Evolutionary conservation across 768 basidiomycete genomes (phyloP), one percentile per base, ranked within the genome.

Genomic region (Cystobasidiopsis lactophilus): DNA sequence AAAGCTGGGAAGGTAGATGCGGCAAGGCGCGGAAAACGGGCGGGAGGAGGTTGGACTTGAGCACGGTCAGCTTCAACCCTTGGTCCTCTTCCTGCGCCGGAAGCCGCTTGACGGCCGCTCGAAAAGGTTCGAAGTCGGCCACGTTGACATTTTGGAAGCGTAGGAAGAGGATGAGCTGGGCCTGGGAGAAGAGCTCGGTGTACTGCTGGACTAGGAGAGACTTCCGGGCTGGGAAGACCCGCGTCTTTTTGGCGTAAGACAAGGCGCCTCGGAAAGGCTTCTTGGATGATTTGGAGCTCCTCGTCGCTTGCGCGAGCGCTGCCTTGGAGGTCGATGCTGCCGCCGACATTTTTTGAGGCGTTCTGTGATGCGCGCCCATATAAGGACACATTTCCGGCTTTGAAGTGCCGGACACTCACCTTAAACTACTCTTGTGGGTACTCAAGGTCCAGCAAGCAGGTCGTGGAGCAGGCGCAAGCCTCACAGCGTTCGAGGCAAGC

Each of bases 41-140:
- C 18, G 55, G 55, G 10, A 56, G 26, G 38, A 56, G 55, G 38
- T 50, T 50, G 7, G 55, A 24, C 31, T 48, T 16, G 21, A 56
- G 40, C 38, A 35, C 41, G 11, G 44, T 40, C 26, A 44, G 37
- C 19, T 37, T 5, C 21, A 48, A 33, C 29, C 27, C 23, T 9
- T 18, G 24, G 27, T 53, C 13, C 9, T 21, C 5, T 4, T 5
- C 21, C 1, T 27, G n/a, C 10, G 24, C 29, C 14, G 29, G 29
- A 5, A 50, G 48, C 9, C 3, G 14, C 16, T 50, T 35, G 16
- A 56, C n/a, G 13, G 52, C 55, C 11, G 43, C 52, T 7, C 52
- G 27, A 11, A 56, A 38, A 3, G 24, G 18, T n/a, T 38, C 46
- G 16, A 52, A 37, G 27, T 56, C 51, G 27, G 40, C 50, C 27